Base-by-base conservation (phyloP, 371 early-diverging fungal species). In the Mycotypha africana region DNA sequence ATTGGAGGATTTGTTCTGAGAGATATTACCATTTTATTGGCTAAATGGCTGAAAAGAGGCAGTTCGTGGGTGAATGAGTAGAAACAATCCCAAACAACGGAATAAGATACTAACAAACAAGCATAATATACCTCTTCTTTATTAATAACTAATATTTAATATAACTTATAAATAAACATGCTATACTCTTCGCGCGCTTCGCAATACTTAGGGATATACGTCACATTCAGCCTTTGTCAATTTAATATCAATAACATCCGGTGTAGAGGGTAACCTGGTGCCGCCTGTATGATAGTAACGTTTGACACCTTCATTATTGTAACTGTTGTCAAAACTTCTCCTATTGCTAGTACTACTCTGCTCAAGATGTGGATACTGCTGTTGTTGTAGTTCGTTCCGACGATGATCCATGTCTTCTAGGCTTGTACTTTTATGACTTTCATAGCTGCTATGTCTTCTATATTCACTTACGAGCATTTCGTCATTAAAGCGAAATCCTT, bases 11-110 rank as follows among this genome's bases (percentile, higher is more conserved):
- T 74, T 51, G 63, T 70, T 6, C 49, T 74, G 9, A 58, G 63
- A 26, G 75, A 74, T 48, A 52, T 74, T 22, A 63, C 75, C 5
- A 31, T 74, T 20, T 43, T 74, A 7, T 59, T 74, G 34, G 67
- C 67, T 6, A 70, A 74, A 64, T 74, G 75, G 75, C 42, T 74
- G 28, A 74, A 74, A 46, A 50, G 75, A 44, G 70, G 75, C 16
- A 60, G 69, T 8, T 53, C 60, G 26, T 74, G 75, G 75, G 75
- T 70, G 25, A 67, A 59, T 36, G 75, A 74, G 39, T 74, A 53
- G 56, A 26, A 9, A 5, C 28, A 28, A 28, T 28, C 5, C 11
- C 11, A 28, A 34, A 45, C 14, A 22, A 24, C 9, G 24, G 20
- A 26, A 28, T 31, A 47, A 16, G 35, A 45, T 12, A 45, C 20